Conservation (phyloP, 805 yeast genomes). For the Candida vaughaniae region DNA sequence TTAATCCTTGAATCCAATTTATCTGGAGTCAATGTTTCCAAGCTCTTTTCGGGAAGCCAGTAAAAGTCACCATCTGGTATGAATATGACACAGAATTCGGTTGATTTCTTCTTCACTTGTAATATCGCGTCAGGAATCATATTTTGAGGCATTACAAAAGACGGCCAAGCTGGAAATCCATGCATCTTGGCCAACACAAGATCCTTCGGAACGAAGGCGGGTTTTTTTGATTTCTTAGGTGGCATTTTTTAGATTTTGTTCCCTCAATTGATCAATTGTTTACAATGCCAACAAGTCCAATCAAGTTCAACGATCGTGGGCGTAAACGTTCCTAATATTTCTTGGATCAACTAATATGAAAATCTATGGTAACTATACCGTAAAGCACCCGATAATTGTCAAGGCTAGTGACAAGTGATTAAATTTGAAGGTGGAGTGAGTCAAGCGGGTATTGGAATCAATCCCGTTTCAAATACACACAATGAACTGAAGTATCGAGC, state of each 20-base stretch:
- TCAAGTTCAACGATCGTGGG: slow-evolving; percentile 2
- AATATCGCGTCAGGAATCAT: slow-evolving; percentile 35
- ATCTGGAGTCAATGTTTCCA: slow-evolving; percentile 30
- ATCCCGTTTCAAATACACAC: too few relatives aligned
- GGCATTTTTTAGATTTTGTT: slow-evolving; percentile 23
- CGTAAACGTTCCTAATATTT: too few relatives aligned
- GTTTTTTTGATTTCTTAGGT: slow-evolving; percentile 24
- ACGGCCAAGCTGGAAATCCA: slow-evolving; percentile 51
- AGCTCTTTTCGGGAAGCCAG: slow-evolving; percentile 42
- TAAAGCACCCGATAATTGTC: too few relatives aligned
- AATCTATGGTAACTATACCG: too few relatives aligned
- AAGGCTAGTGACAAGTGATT: too few relatives aligned
- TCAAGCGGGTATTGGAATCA: too few relatives aligned
- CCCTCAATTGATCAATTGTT: too few relatives aligned
- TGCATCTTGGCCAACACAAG: slow-evolving; percentile 46
- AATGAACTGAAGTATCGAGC: too few relatives aligned
- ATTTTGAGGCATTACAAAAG: slow-evolving; percentile 42
- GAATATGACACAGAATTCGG: slow-evolving; percentile 42
- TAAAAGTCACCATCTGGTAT: slow-evolving; percentile 47
- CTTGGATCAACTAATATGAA: too few relatives aligned
- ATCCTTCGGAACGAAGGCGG: slow-evolving; percentile 29
- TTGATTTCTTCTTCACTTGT: slow-evolving; percentile 35
- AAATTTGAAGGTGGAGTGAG: too few relatives aligned
- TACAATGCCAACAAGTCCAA: too few relatives aligned
- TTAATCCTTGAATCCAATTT: slow-evolving; percentile 26